Evolutionary conservation across 1,284 basidiomycete genomes (phyloP).

Genomic region (Ceratobasidium sp.): DNA sequence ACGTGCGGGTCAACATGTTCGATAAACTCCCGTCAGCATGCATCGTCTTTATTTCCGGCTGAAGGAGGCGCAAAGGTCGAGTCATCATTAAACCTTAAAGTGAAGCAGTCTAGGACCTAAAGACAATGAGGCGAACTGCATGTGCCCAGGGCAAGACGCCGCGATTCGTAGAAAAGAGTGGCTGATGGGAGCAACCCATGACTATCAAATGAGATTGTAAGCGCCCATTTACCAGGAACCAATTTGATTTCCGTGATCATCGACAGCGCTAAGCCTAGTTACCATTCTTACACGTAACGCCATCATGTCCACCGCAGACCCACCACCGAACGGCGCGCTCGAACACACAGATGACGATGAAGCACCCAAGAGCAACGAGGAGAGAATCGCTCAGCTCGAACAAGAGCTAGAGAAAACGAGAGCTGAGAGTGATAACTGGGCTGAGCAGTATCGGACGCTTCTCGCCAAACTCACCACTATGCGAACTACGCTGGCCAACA

Average conservation of each 20-base stretch:
- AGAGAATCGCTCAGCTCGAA: conserved; percentile 50
- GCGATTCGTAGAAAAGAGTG: too few species aligned
- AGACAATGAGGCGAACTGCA: too few species aligned
- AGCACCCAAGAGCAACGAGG: conserved; percentile 17
- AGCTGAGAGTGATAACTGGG: conserved; percentile 86
- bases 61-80: too few species aligned
- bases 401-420: conserved; percentile 56
- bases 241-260: conserved; percentile 19
- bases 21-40: too few species aligned
- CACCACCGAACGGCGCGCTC: conserved; percentile 17
- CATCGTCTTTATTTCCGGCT: too few species aligned
- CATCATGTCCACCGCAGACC: conserved; percentile 27
- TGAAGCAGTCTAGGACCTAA: too few species aligned
- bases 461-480: conserved; percentile 91
- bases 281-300: conserved; percentile 24
- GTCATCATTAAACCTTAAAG: too few species aligned
- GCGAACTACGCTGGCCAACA: conserved; percentile 92
- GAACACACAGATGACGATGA: conserved; percentile 12
- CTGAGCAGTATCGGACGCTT: conserved; percentile 86
- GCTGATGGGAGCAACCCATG: too few species aligned
- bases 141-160: too few species aligned
- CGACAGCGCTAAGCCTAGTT: conserved; percentile 7
- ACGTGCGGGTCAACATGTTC: too few species aligned
- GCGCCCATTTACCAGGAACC: too few species aligned
- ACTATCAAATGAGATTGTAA: too few species aligned